These are phyloP conservation scores for Wickerhamiella sergipiensis DNA, from an alignment of 805 yeast species.

Conservation along the genomic window DNA sequence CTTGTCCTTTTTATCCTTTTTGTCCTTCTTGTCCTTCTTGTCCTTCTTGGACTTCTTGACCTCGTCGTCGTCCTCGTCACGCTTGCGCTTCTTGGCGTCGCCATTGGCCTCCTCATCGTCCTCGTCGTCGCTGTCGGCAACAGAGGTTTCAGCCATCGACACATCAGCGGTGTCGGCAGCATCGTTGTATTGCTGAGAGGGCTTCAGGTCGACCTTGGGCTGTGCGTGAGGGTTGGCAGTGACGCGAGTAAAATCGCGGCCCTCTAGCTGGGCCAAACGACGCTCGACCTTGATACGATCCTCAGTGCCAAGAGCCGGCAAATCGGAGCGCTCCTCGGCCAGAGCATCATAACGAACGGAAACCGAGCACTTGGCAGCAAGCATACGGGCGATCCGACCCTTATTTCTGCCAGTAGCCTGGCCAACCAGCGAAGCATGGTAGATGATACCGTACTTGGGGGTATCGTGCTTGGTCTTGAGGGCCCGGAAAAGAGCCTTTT, in stretches of 20 bases:
- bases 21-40: constrained; percentile 14
- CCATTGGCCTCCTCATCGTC: constrained; percentile 28
- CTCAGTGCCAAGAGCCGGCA: constrained; percentile 83
- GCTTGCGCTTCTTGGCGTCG: constrained; percentile 4
- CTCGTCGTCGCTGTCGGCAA: constrained; percentile 31
- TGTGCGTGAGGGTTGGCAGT: constrained; percentile 61
- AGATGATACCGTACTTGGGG: constrained; percentile 93
- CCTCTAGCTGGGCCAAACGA: constrained; percentile 88
- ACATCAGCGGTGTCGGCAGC: constrained; percentile 97
- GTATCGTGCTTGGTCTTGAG: constrained; percentile 97
- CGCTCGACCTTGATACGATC: constrained; percentile 89
- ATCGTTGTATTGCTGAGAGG: constrained; percentile 79
- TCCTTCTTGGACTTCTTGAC: constrained; percentile 14
- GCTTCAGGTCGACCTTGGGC: constrained; percentile 74
- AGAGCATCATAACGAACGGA: constrained; percentile 93
- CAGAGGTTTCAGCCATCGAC: constrained; percentile 31
- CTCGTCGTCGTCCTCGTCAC: constrained; percentile 5
- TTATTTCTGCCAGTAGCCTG: constrained; percentile 97
- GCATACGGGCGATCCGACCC: constrained; percentile 97
- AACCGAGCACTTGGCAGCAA: constrained; percentile 97
- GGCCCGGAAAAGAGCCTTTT: constrained; percentile 97
- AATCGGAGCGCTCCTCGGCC: constrained; percentile 92
- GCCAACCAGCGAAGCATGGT: constrained; percentile 94
- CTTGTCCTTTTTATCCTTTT: constrained; percentile 14
- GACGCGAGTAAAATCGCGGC: constrained; percentile 79